These are phyloP conservation scores for Phytophthora citricola DNA, from an alignment of 352 stramenopile genomes.

Conservation along the genomic window DNA sequence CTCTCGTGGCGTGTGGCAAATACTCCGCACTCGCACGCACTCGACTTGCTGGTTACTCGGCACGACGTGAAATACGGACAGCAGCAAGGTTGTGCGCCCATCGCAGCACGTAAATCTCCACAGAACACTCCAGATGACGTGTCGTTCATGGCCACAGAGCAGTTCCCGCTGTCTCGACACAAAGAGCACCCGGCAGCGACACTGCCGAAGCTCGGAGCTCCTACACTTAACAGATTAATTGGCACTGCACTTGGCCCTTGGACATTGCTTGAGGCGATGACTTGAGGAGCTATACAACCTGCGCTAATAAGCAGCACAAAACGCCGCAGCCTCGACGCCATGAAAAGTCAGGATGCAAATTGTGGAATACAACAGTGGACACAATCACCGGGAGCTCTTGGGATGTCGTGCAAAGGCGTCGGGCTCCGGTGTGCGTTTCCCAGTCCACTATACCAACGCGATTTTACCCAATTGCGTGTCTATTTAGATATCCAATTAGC, in stretches of 20 bases:
- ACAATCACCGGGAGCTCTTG: constrained; percentile 13
- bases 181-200: constrained; percentile 47
- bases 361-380: constrained; percentile 18
- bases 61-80: constrained; percentile 75
- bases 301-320: constrained; percentile 15
- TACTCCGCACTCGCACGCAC: constrained; percentile 59
- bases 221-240: constrained; percentile 4
- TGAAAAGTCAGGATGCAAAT: constrained; percentile 4
- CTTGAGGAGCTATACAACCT: constrained; percentile 1
- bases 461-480: constrained; percentile 4
- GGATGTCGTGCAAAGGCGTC: constrained; percentile 29
- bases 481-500: constrained; percentile 3
- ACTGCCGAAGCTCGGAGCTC: constrained; percentile 20
- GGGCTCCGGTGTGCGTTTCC: constrained; percentile 14
- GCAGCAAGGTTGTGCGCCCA: constrained; percentile 56
- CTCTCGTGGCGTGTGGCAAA: constrained; percentile 28
- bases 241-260: constrained; percentile 3
- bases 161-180: constrained; percentile 72
- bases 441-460: constrained; percentile 5
- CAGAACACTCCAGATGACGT: constrained; percentile 66
- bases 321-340: constrained; percentile 10
- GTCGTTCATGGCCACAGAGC: constrained; percentile 66
- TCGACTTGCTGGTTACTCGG: constrained; percentile 57
- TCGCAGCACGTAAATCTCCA: constrained; percentile 56
- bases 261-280: neutral